phyloP scores from a whole-genome alignment of 352 stramenopile species.

The Blastocystis sp. region DNA sequence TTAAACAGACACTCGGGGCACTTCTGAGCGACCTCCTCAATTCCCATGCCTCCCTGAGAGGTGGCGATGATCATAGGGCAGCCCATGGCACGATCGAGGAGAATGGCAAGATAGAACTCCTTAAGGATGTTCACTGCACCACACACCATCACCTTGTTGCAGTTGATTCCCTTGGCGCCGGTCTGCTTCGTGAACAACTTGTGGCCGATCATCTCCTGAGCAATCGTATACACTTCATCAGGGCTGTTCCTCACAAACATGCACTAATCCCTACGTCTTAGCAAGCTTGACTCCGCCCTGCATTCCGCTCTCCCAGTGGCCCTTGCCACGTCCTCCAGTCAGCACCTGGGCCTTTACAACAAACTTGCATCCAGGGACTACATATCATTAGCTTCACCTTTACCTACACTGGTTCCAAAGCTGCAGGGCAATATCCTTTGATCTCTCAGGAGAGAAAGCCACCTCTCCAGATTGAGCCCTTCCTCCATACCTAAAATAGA shows the following conservation, averaged over 20 bases:
- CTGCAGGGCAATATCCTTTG: slow-evolving; percentile 84
- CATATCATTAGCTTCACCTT: background rate
- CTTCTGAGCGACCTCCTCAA: slow-evolving; percentile 88
- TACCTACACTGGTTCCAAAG: slow-evolving; percentile 57
- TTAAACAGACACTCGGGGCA: slow-evolving; percentile 85
- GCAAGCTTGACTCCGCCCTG: slow-evolving; percentile 77
- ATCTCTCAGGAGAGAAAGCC: slow-evolving; percentile 63
- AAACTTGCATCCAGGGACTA: slow-evolving; percentile 62
- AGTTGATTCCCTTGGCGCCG: slow-evolving; percentile 64
- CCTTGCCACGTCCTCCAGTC: slow-evolving; percentile 85
- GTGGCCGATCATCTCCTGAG: slow-evolving; percentile 64
- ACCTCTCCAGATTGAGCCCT: slow-evolving; percentile 67
- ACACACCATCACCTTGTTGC: slow-evolving; percentile 72
- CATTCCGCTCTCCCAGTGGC: slow-evolving; percentile 82
- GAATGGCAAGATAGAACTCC: slow-evolving; percentile 96
- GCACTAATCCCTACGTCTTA: slow-evolving; percentile 73
- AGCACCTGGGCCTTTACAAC: slow-evolving; percentile 86
- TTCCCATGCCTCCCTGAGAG: slow-evolving; percentile 80
- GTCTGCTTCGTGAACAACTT: slow-evolving; percentile 67
- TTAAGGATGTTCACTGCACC: slow-evolving; percentile 83
- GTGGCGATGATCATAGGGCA: slow-evolving; percentile 90
- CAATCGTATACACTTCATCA: slow-evolving; percentile 63
- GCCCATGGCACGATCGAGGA: slow-evolving; percentile 89
- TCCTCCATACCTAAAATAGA: slow-evolving; percentile 69
- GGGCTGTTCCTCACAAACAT: background rate